Base-by-base conservation (phyloP, 805 yeast genomes). In the Yamadazyma insecticola region DNA sequence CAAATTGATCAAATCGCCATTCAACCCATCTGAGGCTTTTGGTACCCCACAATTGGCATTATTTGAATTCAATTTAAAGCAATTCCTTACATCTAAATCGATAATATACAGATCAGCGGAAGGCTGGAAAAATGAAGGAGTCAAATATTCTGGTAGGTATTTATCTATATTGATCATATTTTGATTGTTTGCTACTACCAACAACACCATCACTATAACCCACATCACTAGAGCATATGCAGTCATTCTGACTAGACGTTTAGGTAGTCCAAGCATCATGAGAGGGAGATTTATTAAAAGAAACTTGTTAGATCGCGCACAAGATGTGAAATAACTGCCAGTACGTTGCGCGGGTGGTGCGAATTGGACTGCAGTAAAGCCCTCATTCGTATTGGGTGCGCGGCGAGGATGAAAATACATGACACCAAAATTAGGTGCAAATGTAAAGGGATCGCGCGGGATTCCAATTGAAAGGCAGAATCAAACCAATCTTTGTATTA, bases 51-150 rank as follows among this genome's bases (percentile, higher is more conserved):
- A 58, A 13, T 28, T 32, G 3, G 42, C 36, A 18, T 35, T 41
- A 3, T 47, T 44, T n/a, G 43, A 30, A 16, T 44, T 48, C 30
- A 49, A 18, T 26, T 38, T 36, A 41, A 39, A 39, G 45, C 64
- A 60, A 41, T 50, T 36, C n/a, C 52, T 55, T 16, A 72, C 40
- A 26, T 59, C 47, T 9, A 73, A 45, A 40, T 73, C 78, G 8
- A 67, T 48, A 9, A 72, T 45, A 18, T 62, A 50, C 29, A 42
- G 40, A 33, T 53, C 67, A n/a, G 60, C 45, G 11, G 58, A 53
- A 4, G 70, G 70, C 40, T 67, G 67, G 46, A 67, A 62, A 41
- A 54, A 67, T 21, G 55, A 41, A 9, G 72, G 72, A 2, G 48
- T 41, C n/a, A 40, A 30, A 30, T 53, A 55, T 14, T 41, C 39